A percentile compares a stretch with the other conserved stretches of the same genome.
phyloP scores from a whole-genome alignment of 1,139 yeast species.

The Debaryomyces robertsiae region DNA sequence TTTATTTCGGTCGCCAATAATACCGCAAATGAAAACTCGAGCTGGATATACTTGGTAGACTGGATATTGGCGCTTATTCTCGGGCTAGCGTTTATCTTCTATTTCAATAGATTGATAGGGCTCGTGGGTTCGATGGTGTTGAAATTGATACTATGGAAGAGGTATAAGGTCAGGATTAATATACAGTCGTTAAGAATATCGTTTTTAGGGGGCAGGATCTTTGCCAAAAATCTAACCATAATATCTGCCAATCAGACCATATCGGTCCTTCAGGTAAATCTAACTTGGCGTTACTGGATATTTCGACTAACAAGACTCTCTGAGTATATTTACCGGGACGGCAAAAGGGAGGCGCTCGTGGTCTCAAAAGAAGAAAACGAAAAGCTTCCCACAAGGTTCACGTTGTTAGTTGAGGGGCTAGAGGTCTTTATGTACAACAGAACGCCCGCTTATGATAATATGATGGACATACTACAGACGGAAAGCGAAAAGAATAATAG shows the following conservation, averaged over 20 bases:
- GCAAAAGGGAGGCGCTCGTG: slow-evolving; percentile 24
- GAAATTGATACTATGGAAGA: slow-evolving; percentile 65
- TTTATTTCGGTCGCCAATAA: slow-evolving; percentile 24
- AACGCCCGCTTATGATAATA: slow-evolving; percentile 71
- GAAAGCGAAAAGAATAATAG: slow-evolving; percentile 14
- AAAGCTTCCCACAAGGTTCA: slow-evolving; percentile 60
- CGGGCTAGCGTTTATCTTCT: slow-evolving; percentile 67
- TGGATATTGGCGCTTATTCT: slow-evolving; percentile 74
- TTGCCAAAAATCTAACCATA: slow-evolving; percentile 73
- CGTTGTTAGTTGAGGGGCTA: slow-evolving; percentile 67
- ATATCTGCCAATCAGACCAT: slow-evolving; percentile 72
- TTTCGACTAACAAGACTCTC: slow-evolving; percentile 53
- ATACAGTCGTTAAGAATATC: slow-evolving; percentile 77
- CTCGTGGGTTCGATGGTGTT: slow-evolving; percentile 52
- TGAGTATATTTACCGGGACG: slow-evolving; percentile 32
- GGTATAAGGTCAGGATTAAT: slow-evolving; percentile 55
- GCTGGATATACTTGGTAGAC: slow-evolving; percentile 83
- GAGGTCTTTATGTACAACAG: slow-evolving; percentile 84
- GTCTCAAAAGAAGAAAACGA: slow-evolving; percentile 34
- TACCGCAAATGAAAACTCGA: slow-evolving; percentile 43
- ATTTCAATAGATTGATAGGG: slow-evolving; percentile 77
- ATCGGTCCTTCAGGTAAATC: slow-evolving; percentile 65
- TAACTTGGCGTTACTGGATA: slow-evolving; percentile 93
- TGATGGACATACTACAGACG: slow-evolving; percentile 48
- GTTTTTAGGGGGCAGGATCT: slow-evolving; percentile 77